Percentiles rank a stretch among this genome's conserved stretches.
Conservation (phyloP, 2,329 filamentous ascomycete genomes). For the Penicillium oxalicum region DNA sequence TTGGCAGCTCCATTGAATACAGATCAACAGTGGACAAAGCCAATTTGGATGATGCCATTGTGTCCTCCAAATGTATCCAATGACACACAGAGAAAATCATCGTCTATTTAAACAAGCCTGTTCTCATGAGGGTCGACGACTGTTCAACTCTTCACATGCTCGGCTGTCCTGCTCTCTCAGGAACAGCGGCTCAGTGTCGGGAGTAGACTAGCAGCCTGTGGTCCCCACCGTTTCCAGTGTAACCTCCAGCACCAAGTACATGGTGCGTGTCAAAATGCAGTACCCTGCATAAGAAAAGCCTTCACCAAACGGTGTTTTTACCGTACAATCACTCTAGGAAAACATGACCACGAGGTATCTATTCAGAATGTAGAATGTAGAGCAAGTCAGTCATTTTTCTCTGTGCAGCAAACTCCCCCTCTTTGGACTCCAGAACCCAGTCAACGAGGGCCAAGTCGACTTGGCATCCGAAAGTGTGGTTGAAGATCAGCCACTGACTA, state of each 20-base stretch:
- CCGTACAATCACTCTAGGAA: too few relatives aligned
- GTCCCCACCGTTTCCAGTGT: conserved; percentile 5
- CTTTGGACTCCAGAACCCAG: not conserved
- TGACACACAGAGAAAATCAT: too few relatives aligned
- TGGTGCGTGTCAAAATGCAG: too few relatives aligned
- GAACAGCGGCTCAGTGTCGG: conserved; percentile 9
- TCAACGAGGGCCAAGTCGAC: conserved; percentile 6
- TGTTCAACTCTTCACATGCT: conserved; percentile 22
- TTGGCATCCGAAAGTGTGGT: conserved; percentile 20
- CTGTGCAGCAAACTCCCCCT: conserved; percentile 7
- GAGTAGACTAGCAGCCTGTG: conserved; percentile 8
- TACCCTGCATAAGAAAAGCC: too few relatives aligned
- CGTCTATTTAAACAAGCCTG: not conserved
- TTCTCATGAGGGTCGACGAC: not conserved
- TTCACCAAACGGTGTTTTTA: too few relatives aligned
- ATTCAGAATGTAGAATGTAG: too few relatives aligned
- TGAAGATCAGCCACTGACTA: conserved; percentile 18
- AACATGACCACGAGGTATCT: too few relatives aligned
- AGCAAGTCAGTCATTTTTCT: too few relatives aligned
- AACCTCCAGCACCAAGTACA: not conserved
- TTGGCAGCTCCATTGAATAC: too few relatives aligned
- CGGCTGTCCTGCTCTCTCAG: conserved; percentile 17
- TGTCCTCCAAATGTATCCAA: too few relatives aligned
- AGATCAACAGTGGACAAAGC: too few relatives aligned
- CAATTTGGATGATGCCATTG: too few relatives aligned